Conservation (phyloP, 2,329 filamentous ascomycete genomes). For the Celoporthe dispersa region DNA sequence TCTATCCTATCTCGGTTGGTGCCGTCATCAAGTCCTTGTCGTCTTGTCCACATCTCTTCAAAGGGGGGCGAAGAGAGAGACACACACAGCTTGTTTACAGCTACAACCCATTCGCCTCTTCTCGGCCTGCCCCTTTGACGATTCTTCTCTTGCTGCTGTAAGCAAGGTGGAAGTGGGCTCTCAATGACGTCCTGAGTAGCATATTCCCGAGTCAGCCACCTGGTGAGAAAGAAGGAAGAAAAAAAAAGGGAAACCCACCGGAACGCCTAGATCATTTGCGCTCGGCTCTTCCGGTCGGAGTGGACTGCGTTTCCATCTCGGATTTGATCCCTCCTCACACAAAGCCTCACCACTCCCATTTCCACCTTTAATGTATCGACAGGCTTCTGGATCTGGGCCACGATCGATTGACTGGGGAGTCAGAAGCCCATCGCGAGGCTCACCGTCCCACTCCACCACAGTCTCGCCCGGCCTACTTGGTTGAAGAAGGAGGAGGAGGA, state of each 20-base stretch:
- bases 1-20: conserved; percentile 4
- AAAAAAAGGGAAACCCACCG: neutral
- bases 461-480: neutral
- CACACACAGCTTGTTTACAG: neutral
- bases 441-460: neutral
- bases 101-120: neutral
- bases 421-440: conserved; percentile 22
- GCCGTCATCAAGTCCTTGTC: neutral
- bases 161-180: neutral
- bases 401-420: conserved; percentile 37
- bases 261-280: neutral
- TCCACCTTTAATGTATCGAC: conserved; percentile 34
- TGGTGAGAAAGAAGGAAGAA: neutral
- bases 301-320: neutral
- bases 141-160: neutral
- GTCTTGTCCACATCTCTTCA: neutral
- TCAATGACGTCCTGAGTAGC: neutral
- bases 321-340: neutral
- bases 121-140: neutral
- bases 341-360: neutral
- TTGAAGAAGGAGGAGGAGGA: neutral
- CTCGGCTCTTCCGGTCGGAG: conserved; percentile 9
- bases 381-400: conserved; percentile 27
- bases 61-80: neutral
- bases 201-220: neutral